Base-by-base conservation (phyloP, 2,329 filamentous ascomycete genomes). In the Fusarium sororula region DNA sequence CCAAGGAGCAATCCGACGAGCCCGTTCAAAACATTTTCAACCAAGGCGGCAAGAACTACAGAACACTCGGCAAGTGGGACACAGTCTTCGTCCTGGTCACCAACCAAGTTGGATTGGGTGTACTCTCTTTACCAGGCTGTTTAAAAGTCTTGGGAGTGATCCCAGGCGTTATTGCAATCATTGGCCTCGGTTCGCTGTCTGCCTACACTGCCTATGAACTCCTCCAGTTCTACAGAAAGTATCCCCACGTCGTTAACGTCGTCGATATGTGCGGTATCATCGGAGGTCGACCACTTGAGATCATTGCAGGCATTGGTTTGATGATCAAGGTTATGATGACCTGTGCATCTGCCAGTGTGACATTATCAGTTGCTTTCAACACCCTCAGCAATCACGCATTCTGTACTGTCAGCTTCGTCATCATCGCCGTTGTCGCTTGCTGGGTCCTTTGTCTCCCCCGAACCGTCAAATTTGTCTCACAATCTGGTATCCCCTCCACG, bases 271-370 rank as follows among this genome's bases (percentile, higher is more conserved):
- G 87, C 87, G 77, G 86, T 85, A 76, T 88, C 84, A 70, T 88
- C 84, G 83, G 71, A 8, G 77, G 78, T 0, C 41, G 61, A 5
- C 75, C 75, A 0, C 70, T 80, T 13, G 76, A 79, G 26, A 55
- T 77, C 6, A 56, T 78, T 20, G 76, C 77, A 1, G 77, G 90
- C 4, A 83, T 90, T 74, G 92, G 92, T 87, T 91, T 93, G 80
- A 80, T 93, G 53, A 80, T 93, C 71, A 93, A 93, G 84, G 92
- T 93, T 78, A 92, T 90, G 56, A 91, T 92, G 81, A 92, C 92
- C 70, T 87, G 89, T 83, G 90, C 89, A 30, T 86, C 92, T 70
- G 90, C 92, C 75, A 91, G 89, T 75, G 84, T 92, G 53, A 88
- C 90, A 7, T 89, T 90, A 42, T 88, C 90, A 17, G 88, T 91